Evolutionary conservation across 1,284 basidiomycete genomes (phyloP).

Genomic region (Fistulinella cinereoalba): DNA sequence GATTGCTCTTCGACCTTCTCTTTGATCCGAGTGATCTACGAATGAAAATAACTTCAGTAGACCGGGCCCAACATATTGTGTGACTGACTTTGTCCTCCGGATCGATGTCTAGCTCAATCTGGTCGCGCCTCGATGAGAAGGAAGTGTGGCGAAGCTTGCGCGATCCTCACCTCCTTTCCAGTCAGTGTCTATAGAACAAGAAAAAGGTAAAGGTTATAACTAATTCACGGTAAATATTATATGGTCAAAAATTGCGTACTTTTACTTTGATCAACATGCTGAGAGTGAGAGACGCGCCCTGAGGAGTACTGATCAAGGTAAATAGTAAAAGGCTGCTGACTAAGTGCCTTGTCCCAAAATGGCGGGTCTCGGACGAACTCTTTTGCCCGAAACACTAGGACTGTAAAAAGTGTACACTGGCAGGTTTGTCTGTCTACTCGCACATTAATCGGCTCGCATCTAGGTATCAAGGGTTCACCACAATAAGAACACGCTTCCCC

Average conservation of each 20-base stretch:
- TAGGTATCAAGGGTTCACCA: too few relatives aligned
- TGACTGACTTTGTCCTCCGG: conserved; percentile 77
- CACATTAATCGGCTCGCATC: too few relatives aligned
- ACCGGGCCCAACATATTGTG: not conserved
- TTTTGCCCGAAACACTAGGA: too few relatives aligned
- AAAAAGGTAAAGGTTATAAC: too few relatives aligned
- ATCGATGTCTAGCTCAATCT: conserved; percentile 98
- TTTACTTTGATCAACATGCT: conserved; percentile 30
- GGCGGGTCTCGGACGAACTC: too few relatives aligned
- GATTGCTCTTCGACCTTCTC: conserved; percentile 99
- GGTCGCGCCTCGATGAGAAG: conserved; percentile 14
- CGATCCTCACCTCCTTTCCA: conserved; percentile 76
- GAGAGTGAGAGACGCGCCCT: not conserved
- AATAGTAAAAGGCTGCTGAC: conserved; percentile 17
- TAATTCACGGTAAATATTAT: too few relatives aligned
- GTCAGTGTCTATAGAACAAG: conserved; percentile 74
- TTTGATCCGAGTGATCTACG: conserved; percentile 91
- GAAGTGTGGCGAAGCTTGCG: not conserved
- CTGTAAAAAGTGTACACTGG: too few relatives aligned
- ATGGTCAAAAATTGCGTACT: conserved; percentile 6
- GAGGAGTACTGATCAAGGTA: not conserved
- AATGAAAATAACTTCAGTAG: not conserved
- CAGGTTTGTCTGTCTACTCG: too few relatives aligned
- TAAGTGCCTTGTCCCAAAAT: conserved; percentile 4
- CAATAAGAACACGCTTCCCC: not conserved